phyloP scores from a whole-genome alignment of 164 flowering plant genomes.

The Vitis riparia region DNA sequence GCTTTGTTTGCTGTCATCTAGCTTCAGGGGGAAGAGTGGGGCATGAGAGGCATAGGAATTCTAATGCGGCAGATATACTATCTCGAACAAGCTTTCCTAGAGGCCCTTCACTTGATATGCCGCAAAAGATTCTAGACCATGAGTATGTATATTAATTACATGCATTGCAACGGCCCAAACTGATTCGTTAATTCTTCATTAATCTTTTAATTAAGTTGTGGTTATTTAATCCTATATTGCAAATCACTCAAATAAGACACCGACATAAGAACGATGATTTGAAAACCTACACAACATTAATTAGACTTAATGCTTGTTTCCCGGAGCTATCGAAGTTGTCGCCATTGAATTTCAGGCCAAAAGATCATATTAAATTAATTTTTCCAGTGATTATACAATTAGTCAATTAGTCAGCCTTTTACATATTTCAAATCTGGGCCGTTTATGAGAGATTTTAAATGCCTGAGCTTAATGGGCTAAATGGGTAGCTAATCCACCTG shows the following conservation, averaged over 20 bases:
- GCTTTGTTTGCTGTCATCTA: slow-evolving; percentile 77
- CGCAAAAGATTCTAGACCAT: slow-evolving; percentile 59
- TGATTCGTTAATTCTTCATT: not conserved
- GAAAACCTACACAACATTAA: no score
- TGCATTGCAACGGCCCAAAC: slow-evolving; percentile 1
- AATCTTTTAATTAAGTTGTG: not conserved
- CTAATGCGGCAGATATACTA: slow-evolving; percentile 51
- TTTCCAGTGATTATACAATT: not conserved
- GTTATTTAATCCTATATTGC: not conserved
- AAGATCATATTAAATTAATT: not conserved
- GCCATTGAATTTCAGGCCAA: not conserved
- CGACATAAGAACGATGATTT: no score
- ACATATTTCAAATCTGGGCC: not conserved
- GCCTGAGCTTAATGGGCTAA: not conserved
- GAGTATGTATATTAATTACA: slow-evolving; percentile 43
- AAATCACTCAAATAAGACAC: no score
- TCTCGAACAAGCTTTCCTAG: slow-evolving; percentile 55
- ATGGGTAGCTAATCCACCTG: slow-evolving; percentile 15
- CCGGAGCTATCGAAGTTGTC: not conserved
- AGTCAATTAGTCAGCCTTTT: not conserved
- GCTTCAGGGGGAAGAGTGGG: slow-evolving; percentile 74
- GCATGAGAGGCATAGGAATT: slow-evolving; percentile 55
- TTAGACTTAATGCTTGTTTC: not conserved
- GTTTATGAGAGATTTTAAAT: slow-evolving; percentile 2
- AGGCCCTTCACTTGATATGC: slow-evolving; percentile 53